A percentile compares a stretch with the other conserved stretches of the same genome.
These are phyloP conservation scores for Heterotrichella gracilis DNA, from an alignment of 352 stramenopile species.

Conservation along the genomic window DNA sequence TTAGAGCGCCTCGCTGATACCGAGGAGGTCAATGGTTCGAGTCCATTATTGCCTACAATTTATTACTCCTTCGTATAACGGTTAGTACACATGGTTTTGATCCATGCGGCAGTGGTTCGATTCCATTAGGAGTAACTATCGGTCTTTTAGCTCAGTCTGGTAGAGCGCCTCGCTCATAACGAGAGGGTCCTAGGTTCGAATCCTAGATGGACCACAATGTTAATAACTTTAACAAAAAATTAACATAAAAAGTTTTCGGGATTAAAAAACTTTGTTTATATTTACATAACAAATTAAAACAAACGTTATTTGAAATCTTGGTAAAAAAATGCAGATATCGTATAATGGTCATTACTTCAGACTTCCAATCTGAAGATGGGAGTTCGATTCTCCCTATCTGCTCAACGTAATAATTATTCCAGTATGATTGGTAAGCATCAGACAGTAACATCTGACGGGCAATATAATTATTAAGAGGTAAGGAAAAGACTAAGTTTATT, in stretches of 20 bases:
- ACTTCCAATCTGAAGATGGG: not conserved
- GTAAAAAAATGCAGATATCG: not conserved
- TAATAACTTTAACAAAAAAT: no score
- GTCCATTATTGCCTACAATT: not conserved
- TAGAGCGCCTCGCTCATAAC: not conserved
- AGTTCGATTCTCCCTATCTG: not conserved
- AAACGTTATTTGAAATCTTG: no score
- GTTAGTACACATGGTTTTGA: not conserved
- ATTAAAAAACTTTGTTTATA: no score
- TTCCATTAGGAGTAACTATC: not conserved
- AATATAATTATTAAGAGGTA: no score
- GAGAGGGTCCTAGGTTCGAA: not conserved
- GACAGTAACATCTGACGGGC: no score
- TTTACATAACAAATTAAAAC: no score
- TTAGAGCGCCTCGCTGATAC: not conserved
- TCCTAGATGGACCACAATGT: not conserved
- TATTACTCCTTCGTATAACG: not conserved
- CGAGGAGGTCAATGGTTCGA: not conserved
- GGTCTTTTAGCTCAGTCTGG: slow-evolving; percentile 12
- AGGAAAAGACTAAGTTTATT: no score
- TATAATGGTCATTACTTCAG: not conserved
- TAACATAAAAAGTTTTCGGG: no score
- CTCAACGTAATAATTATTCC: not conserved
- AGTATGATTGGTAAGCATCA: no score
- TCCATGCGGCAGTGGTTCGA: not conserved